phyloP scores from a whole-genome alignment of 176 grass and related monocot species.

The Themeda triandra region DNA sequence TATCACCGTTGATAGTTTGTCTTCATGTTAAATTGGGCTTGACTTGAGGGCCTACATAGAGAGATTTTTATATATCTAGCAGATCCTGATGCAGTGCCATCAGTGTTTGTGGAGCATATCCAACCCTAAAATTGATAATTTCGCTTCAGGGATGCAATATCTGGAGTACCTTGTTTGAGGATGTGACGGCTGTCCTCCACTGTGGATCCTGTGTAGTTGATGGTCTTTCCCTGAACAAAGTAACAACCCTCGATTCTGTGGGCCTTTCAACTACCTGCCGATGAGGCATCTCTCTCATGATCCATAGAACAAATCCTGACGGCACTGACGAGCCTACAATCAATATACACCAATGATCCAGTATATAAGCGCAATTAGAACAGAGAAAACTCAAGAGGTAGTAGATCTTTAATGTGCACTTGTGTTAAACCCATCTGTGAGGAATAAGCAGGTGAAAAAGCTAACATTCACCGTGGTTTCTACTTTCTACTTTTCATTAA shows the following conservation, averaged over 20 bases:
- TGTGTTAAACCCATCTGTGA: neutral
- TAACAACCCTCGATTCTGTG: constrained; percentile 56
- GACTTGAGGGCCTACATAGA: constrained; percentile 61
- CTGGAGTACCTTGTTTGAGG: constrained; percentile 84
- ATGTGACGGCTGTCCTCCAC: constrained; percentile 81
- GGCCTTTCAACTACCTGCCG: constrained; percentile 47
- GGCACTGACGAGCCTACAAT: constrained; percentile 78
- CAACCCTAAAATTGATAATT: neutral
- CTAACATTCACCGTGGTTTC: neutral
- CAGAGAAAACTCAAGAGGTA: neutral
- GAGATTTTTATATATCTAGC: constrained; percentile 14
- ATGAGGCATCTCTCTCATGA: constrained; percentile 97
- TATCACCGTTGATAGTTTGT: constrained; percentile 2
- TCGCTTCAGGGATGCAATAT: constrained; percentile 1
- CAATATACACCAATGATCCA: constrained; percentile 23
- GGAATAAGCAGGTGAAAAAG: neutral
- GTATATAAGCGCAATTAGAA: constrained; percentile 9
- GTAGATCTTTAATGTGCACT: neutral
- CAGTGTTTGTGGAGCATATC: constrained; percentile 17
- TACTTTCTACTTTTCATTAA: neutral
- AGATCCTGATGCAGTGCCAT: constrained; percentile 3
- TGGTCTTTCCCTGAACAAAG: constrained; percentile 67
- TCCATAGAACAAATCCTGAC: constrained; percentile 86
- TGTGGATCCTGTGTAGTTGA: constrained; percentile 63
- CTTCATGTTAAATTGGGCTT: constrained; percentile 68